phyloP scores from a whole-genome alignment of 2,329 filamentous ascomycete genomes.

The Shiraia bambusicola region DNA sequence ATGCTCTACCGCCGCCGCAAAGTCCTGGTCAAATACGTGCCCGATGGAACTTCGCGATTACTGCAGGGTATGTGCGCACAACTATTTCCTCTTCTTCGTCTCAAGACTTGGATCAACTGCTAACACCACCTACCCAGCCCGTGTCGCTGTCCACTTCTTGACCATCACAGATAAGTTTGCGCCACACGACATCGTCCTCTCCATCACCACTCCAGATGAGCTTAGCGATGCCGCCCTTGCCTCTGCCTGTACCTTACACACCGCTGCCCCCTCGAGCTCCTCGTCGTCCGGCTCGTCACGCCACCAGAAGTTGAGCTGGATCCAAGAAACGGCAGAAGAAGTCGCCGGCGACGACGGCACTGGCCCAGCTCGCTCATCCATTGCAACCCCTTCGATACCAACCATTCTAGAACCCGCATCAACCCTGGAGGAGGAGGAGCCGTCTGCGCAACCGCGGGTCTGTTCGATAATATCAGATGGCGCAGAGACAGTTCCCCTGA shows the following conservation, averaged over 20 bases:
- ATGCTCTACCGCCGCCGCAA: slow-evolving; percentile 86
- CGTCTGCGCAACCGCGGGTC: slow-evolving; percentile 4
- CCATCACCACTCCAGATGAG: slow-evolving; percentile 72
- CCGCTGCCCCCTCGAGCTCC: slow-evolving; percentile 80
- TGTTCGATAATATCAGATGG: slow-evolving; percentile 14
- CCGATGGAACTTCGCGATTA: slow-evolving; percentile 84
- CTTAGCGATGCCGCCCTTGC: slow-evolving; percentile 87
- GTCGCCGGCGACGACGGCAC: slow-evolving; percentile 31
- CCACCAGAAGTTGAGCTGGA: slow-evolving; percentile 79
- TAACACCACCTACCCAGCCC: slow-evolving; percentile 61
- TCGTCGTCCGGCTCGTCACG: slow-evolving; percentile 78
- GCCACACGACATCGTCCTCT: slow-evolving; percentile 82
- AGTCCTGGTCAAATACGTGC: slow-evolving; percentile 89
- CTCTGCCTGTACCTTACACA: slow-evolving; percentile 84
- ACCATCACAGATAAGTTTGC: slow-evolving; percentile 68
- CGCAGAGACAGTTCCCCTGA: slow-evolving; percentile 18
- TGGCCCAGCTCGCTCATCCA: slow-evolving; percentile 18
- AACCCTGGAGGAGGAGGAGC: slow-evolving; percentile 11
- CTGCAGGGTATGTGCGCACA: slow-evolving; percentile 71
- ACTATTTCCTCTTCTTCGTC: neutral
- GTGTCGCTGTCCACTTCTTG: slow-evolving; percentile 71
- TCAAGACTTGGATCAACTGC: slow-evolving; percentile 7
- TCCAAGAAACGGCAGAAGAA: slow-evolving; percentile 90
- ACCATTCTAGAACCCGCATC: slow-evolving; percentile 24
- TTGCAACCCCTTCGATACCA: slow-evolving; percentile 25